Evolutionary conservation across 495 filamentous ascomycete species (phyloP).

Genomic region (Aspergillus ellipticus): DNA sequence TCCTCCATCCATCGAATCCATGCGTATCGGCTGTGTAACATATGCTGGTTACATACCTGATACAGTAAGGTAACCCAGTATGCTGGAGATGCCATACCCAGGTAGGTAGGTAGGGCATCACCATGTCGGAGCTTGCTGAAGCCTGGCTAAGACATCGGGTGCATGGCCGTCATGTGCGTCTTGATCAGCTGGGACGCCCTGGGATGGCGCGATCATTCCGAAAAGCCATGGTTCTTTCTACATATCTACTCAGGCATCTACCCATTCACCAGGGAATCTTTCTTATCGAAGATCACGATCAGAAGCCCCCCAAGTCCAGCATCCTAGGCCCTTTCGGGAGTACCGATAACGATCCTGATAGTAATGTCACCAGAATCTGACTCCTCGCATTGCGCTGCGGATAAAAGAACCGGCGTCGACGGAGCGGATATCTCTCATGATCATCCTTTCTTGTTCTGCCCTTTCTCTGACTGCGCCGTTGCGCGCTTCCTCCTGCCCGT

Average conservation of each 20-base stretch:
- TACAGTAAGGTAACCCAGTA: neutral
- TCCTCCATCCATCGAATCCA: neutral
- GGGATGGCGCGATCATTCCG: neutral
- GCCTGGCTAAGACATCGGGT: neutral
- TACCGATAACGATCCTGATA: neutral
- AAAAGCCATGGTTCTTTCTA: too few species aligned
- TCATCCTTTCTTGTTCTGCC: neutral
- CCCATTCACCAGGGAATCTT: too few species aligned
- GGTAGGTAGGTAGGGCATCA: too few species aligned
- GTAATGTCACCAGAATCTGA: constrained; percentile 6
- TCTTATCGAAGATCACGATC: too few species aligned
- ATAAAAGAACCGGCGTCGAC: neutral
- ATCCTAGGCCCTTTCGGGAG: neutral
- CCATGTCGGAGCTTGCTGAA: neutral
- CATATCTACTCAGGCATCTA: too few species aligned
- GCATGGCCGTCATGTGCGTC: neutral
- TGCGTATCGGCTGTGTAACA: neutral
- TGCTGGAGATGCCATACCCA: neutral
- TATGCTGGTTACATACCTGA: neutral
- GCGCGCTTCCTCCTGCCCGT: too few species aligned
- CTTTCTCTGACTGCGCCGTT: neutral
- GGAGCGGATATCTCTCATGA: neutral
- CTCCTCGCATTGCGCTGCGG: constrained; percentile 3
- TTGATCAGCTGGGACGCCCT: neutral
- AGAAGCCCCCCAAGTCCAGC: neutral